Base-by-base conservation (phyloP, 164 flowering plant species). In the Platanus orientalis region DNA sequence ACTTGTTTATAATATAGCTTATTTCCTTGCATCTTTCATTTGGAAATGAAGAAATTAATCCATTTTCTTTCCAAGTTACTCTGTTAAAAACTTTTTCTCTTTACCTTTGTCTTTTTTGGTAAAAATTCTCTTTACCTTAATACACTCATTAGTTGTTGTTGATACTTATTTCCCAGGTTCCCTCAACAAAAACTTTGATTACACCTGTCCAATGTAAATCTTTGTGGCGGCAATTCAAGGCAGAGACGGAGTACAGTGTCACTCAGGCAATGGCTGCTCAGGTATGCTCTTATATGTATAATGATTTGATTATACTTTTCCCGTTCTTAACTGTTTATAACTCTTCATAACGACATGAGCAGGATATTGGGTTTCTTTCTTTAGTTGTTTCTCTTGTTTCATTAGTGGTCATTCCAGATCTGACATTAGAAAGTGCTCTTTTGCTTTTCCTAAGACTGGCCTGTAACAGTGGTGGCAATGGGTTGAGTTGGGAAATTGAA, bases 251-350 rank as follows among this genome's bases (percentile, higher is more conserved):
- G 32, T 59, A 59, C 49, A 59, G 48, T 25, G 62, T 59, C 32
- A 59, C 62, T 59, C 62, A 59, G n/a, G 62, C 62, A 14, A 59
- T 59, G 39, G 13, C 62, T 59, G 48, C 50, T 7, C 62, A 59
- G 62, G 62, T 19, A 42, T 24, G 49, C 4, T 59, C 6, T 45
- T 13, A 17, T 45, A 45, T 17, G n/a, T 45, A 17, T 45, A 4
- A 45, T 45, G n/a, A 45, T 45, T 36, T 36, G 42, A 36, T 36
- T 14, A 36, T 36, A 36, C 10, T 36, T 36, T 36, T 36, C 42
- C 1, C 12, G 42, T 36, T 7, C 10, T 36, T 36, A 1, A 36
- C 12, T 36, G 9, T 32, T 36, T 7, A 36, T 36, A 36, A 36
- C 42, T 36, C 12, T 10, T 36, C 42, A 36, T 36, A 14, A 14